These are phyloP conservation scores for Elsinoe australis DNA, from an alignment of 2,329 filamentous ascomycete species.

Conservation along the genomic window DNA sequence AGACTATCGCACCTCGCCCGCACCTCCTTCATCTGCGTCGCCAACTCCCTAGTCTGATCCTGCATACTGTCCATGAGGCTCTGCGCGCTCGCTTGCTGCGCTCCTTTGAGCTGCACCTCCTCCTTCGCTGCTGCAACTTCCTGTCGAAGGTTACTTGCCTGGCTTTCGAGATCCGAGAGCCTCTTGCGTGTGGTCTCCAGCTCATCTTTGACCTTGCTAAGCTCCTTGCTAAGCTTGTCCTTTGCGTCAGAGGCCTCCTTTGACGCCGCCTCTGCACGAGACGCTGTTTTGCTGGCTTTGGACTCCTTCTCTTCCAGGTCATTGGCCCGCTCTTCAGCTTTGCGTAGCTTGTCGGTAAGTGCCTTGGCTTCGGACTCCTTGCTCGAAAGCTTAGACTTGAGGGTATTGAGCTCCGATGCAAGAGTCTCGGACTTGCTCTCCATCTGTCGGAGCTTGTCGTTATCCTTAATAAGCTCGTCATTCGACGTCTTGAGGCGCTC, in stretches of 20 bases:
- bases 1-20: constrained; percentile 73
- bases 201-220: constrained; percentile 66
- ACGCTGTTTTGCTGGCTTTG: constrained; percentile 65
- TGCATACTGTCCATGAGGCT: constrained; percentile 85
- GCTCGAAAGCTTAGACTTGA: constrained; percentile 63
- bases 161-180: constrained; percentile 66
- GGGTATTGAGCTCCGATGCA: constrained; percentile 60
- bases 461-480: constrained; percentile 61
- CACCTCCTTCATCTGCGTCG: constrained; percentile 84
- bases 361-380: constrained; percentile 70
- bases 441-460: constrained; percentile 60
- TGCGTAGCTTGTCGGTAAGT: constrained; percentile 68
- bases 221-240: constrained; percentile 63
- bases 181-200: constrained; percentile 48
- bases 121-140: constrained; percentile 64
- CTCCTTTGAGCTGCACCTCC: constrained; percentile 74
- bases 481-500: constrained; percentile 64
- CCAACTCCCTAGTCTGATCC: constrained; percentile 81
- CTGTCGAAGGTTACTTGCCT: constrained; percentile 58
- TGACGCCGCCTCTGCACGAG: constrained; percentile 69
- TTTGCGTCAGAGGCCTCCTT: constrained; percentile 65
- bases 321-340: constrained; percentile 62
- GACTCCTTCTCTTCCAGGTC: constrained; percentile 74
- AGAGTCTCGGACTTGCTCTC: constrained; percentile 79
- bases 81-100: constrained; percentile 79